Base-by-base conservation (phyloP, 768 basidiomycete species). In the Tylopilus intermedius region DNA sequence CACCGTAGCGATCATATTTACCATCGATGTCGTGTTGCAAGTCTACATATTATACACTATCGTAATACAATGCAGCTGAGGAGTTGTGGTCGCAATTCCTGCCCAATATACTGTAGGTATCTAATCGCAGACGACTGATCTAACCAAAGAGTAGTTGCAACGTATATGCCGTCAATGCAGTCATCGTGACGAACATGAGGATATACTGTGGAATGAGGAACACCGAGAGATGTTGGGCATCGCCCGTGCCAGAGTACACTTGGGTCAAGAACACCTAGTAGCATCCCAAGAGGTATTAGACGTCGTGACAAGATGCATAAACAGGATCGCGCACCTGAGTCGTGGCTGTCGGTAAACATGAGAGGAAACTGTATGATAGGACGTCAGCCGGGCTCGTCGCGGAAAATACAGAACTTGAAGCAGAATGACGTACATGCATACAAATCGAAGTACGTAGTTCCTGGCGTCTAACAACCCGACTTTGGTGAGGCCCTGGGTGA, bases 191-290 rank as follows among this genome's bases (percentile, higher is more conserved):
- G 10, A 73, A 64, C 71, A 74, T 72, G 42, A 78, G 59, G 14
- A 66, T 51, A 53, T 77, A 78, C 56, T 76, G 85, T 11, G 82
- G 84, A 32, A 86, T 80, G 45, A 87, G 70, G 61, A 85, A 86
- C 5, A 79, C 72, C 1, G 82, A 74, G 4, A 86, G 67, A 58
- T 84, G 77, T 45, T 83, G 81, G 5, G 83, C 81, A 27, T 70
- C 74, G 26, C 80, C 82, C 43, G 82, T 74, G 26, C 80, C 82
- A 42, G 82, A 85, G 59, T 83, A 80, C 9, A 83, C 77, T 59
- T 87, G 83, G 1, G 83, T 85, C 37, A 86, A 67, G 51, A 76
- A 78, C 0, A 86, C 83, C 77, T 85, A 58, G 32, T 47, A 26
- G 38, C 27, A 39, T 26, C 21, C 45, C 3, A 39, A 47, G 15